Conservation (phyloP, 108 stramenopile species). For the Nitzschia putrida region DNA sequence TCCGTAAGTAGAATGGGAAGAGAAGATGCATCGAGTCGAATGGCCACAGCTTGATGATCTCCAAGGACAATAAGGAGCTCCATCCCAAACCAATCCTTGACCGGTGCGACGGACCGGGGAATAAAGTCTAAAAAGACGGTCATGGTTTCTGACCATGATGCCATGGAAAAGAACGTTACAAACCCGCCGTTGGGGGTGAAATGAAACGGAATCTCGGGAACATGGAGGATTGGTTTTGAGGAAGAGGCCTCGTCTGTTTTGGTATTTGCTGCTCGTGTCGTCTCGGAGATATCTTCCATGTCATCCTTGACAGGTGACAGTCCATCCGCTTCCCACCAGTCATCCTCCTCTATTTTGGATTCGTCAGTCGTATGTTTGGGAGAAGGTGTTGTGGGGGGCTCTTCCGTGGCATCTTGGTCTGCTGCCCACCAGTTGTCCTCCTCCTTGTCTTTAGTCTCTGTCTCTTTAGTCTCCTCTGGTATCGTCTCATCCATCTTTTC, state of each 20-base stretch:
- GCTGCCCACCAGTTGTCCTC: too few species aligned
- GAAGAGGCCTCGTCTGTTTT: too few species aligned
- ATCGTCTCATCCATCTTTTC: too few species aligned
- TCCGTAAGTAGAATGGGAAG: conserved; percentile 24
- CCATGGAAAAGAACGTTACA: conserved; percentile 70
- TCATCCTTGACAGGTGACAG: neutral
- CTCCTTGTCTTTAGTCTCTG: too few species aligned
- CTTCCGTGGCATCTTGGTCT: too few species aligned
- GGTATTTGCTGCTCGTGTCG: too few species aligned
- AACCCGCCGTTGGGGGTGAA: conserved; percentile 55
- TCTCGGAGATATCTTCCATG: too few species aligned
- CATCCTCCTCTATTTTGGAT: neutral
- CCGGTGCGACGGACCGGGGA: conserved; percentile 50
- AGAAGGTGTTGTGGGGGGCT: too few species aligned
- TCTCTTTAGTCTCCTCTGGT: too few species aligned
- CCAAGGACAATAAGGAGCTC: conserved; percentile 62
- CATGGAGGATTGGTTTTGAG: too few species aligned
- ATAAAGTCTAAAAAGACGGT: conserved; percentile 79
- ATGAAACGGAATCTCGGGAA: too few species aligned
- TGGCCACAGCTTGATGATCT: conserved; percentile 36
- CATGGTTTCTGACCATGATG: conserved; percentile 55
- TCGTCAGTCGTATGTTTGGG: neutral
- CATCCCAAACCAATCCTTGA: conserved; percentile 56
- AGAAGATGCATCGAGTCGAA: conserved; percentile 38
- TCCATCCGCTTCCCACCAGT: neutral